Evolutionary conservation across 306 rosid genomes (phyloP), one percentile per base, ranked within the genome.

Genomic region (Fragaria iinumae): DNA sequence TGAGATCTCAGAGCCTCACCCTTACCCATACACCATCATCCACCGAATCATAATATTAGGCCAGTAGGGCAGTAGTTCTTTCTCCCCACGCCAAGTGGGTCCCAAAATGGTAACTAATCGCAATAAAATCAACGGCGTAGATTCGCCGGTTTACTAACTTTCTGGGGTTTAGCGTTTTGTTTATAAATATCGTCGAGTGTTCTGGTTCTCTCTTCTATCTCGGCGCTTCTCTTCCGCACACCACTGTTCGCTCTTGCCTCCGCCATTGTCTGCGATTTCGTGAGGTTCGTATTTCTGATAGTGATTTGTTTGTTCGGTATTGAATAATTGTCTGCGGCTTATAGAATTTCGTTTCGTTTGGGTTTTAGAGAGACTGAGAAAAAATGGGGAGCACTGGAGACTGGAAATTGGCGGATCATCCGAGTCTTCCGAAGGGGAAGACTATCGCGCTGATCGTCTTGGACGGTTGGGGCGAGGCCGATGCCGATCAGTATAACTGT

Each of bases 391-490:
- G 89, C 82, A 49, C 96, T 13, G 96, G 77, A 13, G 44, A 78
- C 23, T 96, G 96, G 96, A 96, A 86, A 77, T 79, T 96, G 87
- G 86, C 87, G 21, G 99, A 96, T 78, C 99, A 96, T 73, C 94
- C 97, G n/a, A 96, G 86, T 90, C 92, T 96, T 23, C 98, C 97
- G 2, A 96, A 96, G 97, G 99, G 90, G 1, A 96, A 93, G 89
- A 74, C 68, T 1, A 56, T 96, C 13, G 99, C 88, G 56, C 38
- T 96, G 68, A 82, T 93, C 45, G 99, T 96, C 69, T 83, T 96
- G 83, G 99, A 96, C 63, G 99, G 99, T 0, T 96, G 99, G 99
- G 99, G 99, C 3, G 99, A 95, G 79, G 99, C 97, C 52, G 83
- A 52, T 2, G 82, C 92, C 14, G 89, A 92, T 74, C 81, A 83